Evolutionary conservation across 768 basidiomycete genomes (phyloP).

Genomic region (Melanogaster broomeanus): DNA sequence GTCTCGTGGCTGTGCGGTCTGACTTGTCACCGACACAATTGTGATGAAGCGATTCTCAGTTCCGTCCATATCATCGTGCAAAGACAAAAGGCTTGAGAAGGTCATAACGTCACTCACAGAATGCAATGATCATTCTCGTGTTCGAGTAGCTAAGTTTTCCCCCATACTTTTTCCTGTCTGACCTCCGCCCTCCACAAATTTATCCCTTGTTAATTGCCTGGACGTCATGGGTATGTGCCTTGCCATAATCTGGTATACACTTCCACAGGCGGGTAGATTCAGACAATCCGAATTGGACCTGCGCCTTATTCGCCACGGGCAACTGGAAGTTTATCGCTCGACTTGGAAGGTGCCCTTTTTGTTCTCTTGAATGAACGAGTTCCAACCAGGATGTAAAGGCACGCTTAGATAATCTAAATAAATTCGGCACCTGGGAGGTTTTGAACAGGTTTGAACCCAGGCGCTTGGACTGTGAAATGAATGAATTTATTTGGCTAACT

Average conservation of each 20-base stretch:
- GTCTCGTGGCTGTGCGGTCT: conserved; percentile 19
- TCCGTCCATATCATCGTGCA: not conserved
- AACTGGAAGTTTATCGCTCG: not conserved
- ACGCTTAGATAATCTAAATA: too few species aligned
- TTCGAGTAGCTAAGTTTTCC: not conserved
- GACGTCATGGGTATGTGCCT: not conserved
- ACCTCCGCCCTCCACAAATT: not conserved
- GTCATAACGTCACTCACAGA: not conserved
- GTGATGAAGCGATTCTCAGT: conserved; percentile 5
- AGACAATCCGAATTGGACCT: not conserved
- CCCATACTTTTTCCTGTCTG: not conserved
- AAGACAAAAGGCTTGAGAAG: conserved; percentile 19
- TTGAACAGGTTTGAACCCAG: too few species aligned
- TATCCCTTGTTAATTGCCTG: conserved; percentile 1
- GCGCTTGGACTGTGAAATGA: too few species aligned
- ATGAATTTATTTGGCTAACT: too few species aligned
- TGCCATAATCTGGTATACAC: not conserved
- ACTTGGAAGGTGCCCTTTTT: conserved; percentile 15
- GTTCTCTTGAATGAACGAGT: conserved; percentile 16
- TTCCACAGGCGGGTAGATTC: not conserved
- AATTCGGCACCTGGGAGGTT: too few species aligned
- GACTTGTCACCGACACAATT: conserved; percentile 24
- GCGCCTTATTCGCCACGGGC: not conserved
- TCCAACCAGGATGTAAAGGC: too few species aligned
- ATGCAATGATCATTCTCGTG: not conserved